Base-by-base conservation (phyloP, 2,329 filamentous ascomycete genomes). In the Cladophialophora carrionii region DNA sequence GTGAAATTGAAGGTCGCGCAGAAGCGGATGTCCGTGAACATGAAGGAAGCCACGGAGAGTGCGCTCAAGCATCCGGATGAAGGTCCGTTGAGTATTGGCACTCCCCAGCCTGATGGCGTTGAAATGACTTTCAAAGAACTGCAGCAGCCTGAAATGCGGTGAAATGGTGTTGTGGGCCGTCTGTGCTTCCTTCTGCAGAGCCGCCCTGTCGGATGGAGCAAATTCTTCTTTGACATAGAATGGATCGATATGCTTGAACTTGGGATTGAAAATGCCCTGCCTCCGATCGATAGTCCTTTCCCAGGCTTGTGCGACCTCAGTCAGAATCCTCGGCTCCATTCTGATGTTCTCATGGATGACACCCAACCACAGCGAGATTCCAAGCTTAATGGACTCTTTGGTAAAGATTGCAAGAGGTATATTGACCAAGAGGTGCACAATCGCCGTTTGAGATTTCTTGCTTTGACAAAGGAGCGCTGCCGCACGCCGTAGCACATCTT, bases 301-400 rank as follows among this genome's bases (percentile, higher is more conserved):
- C 91, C 94, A 99, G 68, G 94, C 90, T 74, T 95, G 90, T 9
- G 90, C 89, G 72, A 98, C 91, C 75, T 96, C 92, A 59, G 88
- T 88, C 34, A 99, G 79, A 62, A 99, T 87, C 66, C 92, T 88
- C 8, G 94, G 86, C 76, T 96, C 92, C 77, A 97, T 88, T 62
- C 86, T 85, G 2, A 93, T 91, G 73, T 96, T 98, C 76, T 99
- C 95, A 72, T 98, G 95, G 73, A 98, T 96, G 14, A 98, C 91
- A 29, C 95, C 95, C 66, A 97, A 87, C 95, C 95, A 99, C 6
- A 99, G 81, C 3, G 95, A 97, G 41, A 97, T 90, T 5, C 95
- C 96, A 57, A 98, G 86, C 75, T 96, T 96, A 75, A 99, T 95
- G 1, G 93, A 95, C 73, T 96, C 90, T 76, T 96, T 96, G 4